phyloP scores from a whole-genome alignment of 805 yeast species.

The Zygoascus tannicola region DNA sequence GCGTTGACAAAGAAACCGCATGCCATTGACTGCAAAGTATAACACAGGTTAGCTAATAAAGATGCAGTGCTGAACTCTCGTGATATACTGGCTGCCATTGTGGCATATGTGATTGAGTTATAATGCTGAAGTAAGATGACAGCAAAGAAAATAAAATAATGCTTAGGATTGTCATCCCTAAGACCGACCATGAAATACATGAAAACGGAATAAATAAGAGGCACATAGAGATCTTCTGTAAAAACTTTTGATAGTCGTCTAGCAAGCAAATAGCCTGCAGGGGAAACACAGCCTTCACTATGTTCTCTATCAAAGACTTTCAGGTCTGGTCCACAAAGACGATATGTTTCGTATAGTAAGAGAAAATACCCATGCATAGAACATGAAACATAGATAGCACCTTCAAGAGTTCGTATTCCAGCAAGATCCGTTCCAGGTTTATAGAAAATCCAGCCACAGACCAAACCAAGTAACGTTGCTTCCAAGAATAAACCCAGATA shows the following conservation, averaged over 20 bases:
- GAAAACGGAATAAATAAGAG: constrained; percentile 46
- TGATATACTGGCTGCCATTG: constrained; percentile 42
- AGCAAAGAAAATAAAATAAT: constrained; percentile 57
- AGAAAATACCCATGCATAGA: constrained; percentile 50
- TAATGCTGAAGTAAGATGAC: constrained; percentile 48
- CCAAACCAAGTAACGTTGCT: constrained; percentile 46
- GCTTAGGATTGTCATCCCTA: constrained; percentile 34
- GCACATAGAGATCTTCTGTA: constrained; percentile 59
- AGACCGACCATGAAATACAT: constrained; percentile 76
- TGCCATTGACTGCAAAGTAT: constrained; percentile 65
- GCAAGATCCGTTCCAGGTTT: constrained; percentile 49
- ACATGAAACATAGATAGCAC: constrained; percentile 43
- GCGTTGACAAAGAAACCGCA: constrained; percentile 77
- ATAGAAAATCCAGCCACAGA: constrained; percentile 71
- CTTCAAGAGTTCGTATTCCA: constrained; percentile 55
- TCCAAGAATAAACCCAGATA: constrained; percentile 35
- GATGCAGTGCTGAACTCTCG: constrained; percentile 56
- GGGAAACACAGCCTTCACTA: constrained; percentile 56
- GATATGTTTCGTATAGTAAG: constrained; percentile 47
- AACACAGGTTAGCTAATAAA: constrained; percentile 50
- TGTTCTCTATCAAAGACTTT: constrained; percentile 57
- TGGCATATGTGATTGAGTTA: constrained; percentile 47
- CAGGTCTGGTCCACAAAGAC: constrained; percentile 47
- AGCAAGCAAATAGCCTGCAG: constrained; percentile 56
- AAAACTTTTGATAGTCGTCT: constrained; percentile 57